Conservation (phyloP, 2,329 filamentous ascomycete species). For the Pseudocercospora fijiensis region DNA sequence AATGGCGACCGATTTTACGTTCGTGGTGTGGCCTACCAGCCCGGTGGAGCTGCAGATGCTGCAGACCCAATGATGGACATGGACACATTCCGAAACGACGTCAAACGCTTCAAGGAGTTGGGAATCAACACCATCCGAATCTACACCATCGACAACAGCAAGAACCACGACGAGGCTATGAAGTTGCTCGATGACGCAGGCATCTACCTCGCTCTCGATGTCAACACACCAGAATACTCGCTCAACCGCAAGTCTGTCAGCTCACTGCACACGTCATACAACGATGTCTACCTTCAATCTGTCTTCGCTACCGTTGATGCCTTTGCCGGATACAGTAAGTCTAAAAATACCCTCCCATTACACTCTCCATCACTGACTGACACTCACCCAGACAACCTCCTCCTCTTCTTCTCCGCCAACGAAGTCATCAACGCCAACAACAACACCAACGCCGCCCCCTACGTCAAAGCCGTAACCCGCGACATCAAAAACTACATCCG, state of each 20-base stretch:
- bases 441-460: constrained; percentile 66
- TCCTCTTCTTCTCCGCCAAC: constrained; percentile 79
- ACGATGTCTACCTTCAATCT: constrained; percentile 77
- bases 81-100: constrained; percentile 70
- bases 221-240: constrained; percentile 85
- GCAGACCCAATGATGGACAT: constrained; percentile 74
- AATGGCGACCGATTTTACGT: constrained; percentile 60
- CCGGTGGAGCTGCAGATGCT: constrained; percentile 60
- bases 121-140: constrained; percentile 88
- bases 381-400: constrained; percentile 62
- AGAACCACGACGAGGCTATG: constrained; percentile 83
- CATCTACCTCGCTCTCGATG: constrained; percentile 88
- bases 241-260: constrained; percentile 71
- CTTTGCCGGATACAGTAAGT: constrained; percentile 67
- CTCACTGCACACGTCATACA: constrained; percentile 66
- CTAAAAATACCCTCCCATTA: constrained; percentile 47
- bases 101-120: constrained; percentile 75
- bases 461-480: constrained; percentile 69
- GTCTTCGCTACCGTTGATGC: constrained; percentile 85
- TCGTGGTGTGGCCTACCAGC: constrained; percentile 56
- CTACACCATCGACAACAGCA: constrained; percentile 88
- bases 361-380: neutral
- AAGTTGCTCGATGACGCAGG: constrained; percentile 71
- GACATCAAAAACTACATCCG: constrained; percentile 79
- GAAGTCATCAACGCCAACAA: constrained; percentile 67